phyloP scores from a whole-genome alignment of 345 rosid species.

The Lumnitzera littorea region DNA sequence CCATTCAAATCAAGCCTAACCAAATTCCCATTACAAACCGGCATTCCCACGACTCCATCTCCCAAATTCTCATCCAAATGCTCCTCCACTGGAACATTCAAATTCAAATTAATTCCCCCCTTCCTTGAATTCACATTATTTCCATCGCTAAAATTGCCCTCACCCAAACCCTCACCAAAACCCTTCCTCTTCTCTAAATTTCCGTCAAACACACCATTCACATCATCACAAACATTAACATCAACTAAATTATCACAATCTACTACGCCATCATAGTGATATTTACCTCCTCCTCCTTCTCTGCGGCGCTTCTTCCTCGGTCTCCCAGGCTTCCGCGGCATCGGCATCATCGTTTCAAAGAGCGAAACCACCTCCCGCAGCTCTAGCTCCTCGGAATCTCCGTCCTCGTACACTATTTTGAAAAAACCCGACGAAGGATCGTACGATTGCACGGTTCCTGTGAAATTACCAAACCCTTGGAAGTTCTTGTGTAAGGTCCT shows the following conservation, averaged over 20 bases:
- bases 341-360: conserved; percentile 13
- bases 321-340: conserved; percentile 27
- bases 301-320: conserved; percentile 46
- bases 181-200: background rate
- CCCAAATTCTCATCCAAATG: conserved; percentile 23
- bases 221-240: conserved; percentile 1
- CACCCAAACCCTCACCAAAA: background rate
- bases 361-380: conserved; percentile 36
- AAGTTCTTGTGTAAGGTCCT: conserved; percentile 48
- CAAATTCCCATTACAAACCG: conserved; percentile 23
- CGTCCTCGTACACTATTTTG: conserved; percentile 57
- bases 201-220: conserved; percentile 3
- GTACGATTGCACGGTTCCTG: conserved; percentile 52
- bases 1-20: conserved; percentile 41
- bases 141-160: background rate
- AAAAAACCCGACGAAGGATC: conserved; percentile 46
- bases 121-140: conserved; percentile 1
- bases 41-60: conserved; percentile 16
- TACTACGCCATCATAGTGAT: background rate
- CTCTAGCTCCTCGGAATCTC: conserved; percentile 52
- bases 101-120: conserved; percentile 24
- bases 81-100: conserved; percentile 22
- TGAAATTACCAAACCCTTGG: conserved; percentile 31
- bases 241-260: conserved; percentile 13
- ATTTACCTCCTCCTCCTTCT: conserved; percentile 19